Conservation (phyloP, 2,329 filamentous ascomycete genomes). For the Fusarium concolor region DNA sequence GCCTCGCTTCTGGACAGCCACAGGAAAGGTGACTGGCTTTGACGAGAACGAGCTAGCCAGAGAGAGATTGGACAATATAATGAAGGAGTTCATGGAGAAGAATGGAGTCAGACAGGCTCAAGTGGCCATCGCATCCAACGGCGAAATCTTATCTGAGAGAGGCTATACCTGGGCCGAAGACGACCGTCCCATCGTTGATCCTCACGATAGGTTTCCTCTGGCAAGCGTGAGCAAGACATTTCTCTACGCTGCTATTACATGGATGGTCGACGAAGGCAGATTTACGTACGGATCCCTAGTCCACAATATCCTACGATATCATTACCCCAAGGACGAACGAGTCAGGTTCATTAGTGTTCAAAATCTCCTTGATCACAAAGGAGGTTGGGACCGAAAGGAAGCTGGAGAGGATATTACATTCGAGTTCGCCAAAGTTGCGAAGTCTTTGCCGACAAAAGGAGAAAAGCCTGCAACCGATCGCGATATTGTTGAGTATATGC, state of each 20-base stretch:
- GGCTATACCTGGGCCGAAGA: constrained; percentile 37
- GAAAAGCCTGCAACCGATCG: constrained; percentile 22
- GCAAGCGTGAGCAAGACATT: constrained; percentile 37
- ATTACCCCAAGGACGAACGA: constrained; percentile 8
- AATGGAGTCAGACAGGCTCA: constrained; percentile 37
- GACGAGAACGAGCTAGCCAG: neutral
- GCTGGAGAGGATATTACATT: constrained; percentile 29
- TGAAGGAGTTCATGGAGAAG: constrained; percentile 27
- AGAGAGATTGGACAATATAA: constrained; percentile 2
- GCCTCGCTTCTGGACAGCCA: constrained; percentile 13
- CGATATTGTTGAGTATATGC: constrained; percentile 35
- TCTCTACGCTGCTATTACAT: constrained; percentile 21
- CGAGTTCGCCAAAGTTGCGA: constrained; percentile 22
- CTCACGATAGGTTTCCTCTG: constrained; percentile 30
- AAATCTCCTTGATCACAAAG: constrained; percentile 29
- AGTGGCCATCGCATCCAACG: constrained; percentile 10
- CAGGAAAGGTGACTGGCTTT: neutral
- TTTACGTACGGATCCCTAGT: constrained; percentile 17
- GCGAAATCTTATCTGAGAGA: constrained; percentile 9
- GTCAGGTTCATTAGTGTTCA: constrained; percentile 25
- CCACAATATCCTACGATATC: constrained; percentile 28
- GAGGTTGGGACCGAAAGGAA: constrained; percentile 10
- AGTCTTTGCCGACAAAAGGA: constrained; percentile 7
- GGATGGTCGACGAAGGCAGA: neutral
- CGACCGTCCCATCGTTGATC: constrained; percentile 18